Conservation (phyloP, 2,329 filamentous ascomycete genomes). For the Microsporum canis region DNA sequence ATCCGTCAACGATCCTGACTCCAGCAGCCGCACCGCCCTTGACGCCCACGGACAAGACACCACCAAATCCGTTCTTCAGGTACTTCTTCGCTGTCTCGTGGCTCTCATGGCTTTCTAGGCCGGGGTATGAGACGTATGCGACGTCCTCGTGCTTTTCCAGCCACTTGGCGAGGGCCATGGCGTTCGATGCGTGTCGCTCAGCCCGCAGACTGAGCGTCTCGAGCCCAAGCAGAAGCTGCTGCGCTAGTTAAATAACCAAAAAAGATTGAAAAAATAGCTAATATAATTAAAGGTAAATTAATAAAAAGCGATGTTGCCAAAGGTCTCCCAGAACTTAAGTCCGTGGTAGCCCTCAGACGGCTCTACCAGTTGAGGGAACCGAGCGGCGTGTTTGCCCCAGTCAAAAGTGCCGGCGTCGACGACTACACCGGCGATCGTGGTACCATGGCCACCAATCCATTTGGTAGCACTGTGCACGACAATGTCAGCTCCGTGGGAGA, state of each 20-base stretch:
- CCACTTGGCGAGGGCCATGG: conserved; percentile 67
- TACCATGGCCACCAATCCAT: conserved; percentile 94
- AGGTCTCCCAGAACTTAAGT: conserved; percentile 87
- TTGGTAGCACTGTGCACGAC: conserved; percentile 91
- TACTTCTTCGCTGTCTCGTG: conserved; percentile 80
- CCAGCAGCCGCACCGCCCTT: conserved; percentile 79
- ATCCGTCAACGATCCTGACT: conserved; percentile 78
- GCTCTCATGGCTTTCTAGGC: conserved; percentile 67
- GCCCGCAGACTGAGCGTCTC: conserved; percentile 82
- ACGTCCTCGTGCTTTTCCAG: conserved; percentile 75
- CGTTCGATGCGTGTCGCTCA: conserved; percentile 78
- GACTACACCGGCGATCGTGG: conserved; percentile 76
- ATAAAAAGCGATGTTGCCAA: conserved; percentile 68
- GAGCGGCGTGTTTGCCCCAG: conserved; percentile 71
- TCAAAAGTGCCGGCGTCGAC: conserved; percentile 87
- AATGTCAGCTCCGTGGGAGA: conserved; percentile 85
- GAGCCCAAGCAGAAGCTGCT: conserved; percentile 77
- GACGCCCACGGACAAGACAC: conserved; percentile 85
- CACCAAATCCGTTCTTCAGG: conserved; percentile 70
- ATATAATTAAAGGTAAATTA: too few species aligned
- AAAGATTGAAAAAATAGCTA: too few species aligned
- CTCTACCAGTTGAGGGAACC: conserved; percentile 89
- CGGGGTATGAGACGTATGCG: conserved; percentile 88
- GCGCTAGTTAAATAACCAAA: too few species aligned
- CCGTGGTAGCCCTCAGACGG: conserved; percentile 84